Base-by-base conservation (phyloP, 495 filamentous ascomycete species). In the Aspergillus carlsbadensis region DNA sequence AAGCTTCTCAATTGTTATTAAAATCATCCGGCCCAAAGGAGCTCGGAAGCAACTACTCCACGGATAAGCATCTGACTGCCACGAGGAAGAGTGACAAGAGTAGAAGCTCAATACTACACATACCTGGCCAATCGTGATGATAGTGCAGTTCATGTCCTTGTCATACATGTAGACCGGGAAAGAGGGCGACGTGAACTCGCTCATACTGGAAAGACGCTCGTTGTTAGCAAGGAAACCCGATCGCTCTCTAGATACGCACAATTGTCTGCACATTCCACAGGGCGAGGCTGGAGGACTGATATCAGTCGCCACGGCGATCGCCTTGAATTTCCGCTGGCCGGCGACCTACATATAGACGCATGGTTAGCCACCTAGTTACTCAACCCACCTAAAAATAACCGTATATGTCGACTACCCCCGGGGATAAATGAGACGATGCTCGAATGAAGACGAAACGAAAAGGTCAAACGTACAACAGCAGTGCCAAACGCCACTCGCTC, bases 111-210 rank as follows among this genome's bases (percentile, higher is more conserved):
- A 15, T 24, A 7, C 17, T 5, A 29, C 11, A 47, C 24, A 59
- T 74, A 90, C 88, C 80, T 91, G 81, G 47, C 82, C 84, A 57
- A 97, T 77, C 37, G 81, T 90, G 76, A 80, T 83, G n/a, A 92
- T 81, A 8, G 79, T 77, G 58, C 80, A 89, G 24, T 83, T 76
- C 4, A 83, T 86, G 40, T 89, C 77, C 51, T 80, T 85, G 65
- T 92, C 91, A 69, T 91, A 92, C 94, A 98, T 93, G 64, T 96
- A 86, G n/a, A 97, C 80, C 0, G 91, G 93, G 46, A 81, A 84
- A 0, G 75, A 73, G 14, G 84, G 65, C 6, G 79, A 70, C 51
- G 84, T 87, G 63, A 95, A 95, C 69, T 95, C 90, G 46, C 88
- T 81, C 56, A 95, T 91, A 61, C 89, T 91, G 58, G n/a, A 40